Percentiles rank a stretch among this genome's conserved stretches.
Evolutionary conservation across 2,329 filamentous ascomycete genomes (phyloP).

Genomic region (Tetracladium maxilliforme): DNA sequence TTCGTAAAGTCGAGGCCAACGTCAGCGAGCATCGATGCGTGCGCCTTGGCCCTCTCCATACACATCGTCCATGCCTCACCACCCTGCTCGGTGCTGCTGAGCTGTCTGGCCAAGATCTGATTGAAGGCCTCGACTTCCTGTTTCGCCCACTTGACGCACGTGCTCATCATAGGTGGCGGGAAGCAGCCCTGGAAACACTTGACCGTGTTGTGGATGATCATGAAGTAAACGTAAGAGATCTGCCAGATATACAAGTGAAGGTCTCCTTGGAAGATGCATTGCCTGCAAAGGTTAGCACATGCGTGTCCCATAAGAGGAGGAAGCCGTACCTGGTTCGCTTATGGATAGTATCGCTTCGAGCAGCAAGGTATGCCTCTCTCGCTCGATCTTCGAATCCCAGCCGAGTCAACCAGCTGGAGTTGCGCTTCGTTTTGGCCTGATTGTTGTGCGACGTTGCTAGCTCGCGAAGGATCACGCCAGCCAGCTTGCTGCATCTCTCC

Average conservation of each 20-base stretch:
- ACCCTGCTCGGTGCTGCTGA: slow-evolving; percentile 72
- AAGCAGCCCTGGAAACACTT: slow-evolving; percentile 80
- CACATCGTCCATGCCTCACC: slow-evolving; percentile 70
- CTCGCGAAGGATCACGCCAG: slow-evolving; percentile 60
- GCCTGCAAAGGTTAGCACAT: slow-evolving; percentile 32
- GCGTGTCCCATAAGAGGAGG: slow-evolving; percentile 3
- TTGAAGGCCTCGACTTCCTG: slow-evolving; percentile 89
- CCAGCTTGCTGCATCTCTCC: slow-evolving; percentile 66
- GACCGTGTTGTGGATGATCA: slow-evolving; percentile 84
- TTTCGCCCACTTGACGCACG: slow-evolving; percentile 97
- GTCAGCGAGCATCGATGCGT: slow-evolving; percentile 66
- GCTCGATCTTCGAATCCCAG: slow-evolving; percentile 86
- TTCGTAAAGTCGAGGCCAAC: slow-evolving; percentile 85
- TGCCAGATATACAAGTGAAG: slow-evolving; percentile 90
- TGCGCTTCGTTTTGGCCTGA: slow-evolving; percentile 60
- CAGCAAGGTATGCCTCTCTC: slow-evolving; percentile 71
- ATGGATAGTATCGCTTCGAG: slow-evolving; percentile 63
- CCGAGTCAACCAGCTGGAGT: slow-evolving; percentile 71
- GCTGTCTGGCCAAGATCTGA: slow-evolving; percentile 61
- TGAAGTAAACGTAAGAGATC: slow-evolving; percentile 91
- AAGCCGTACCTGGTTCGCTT: slow-evolving; percentile 63
- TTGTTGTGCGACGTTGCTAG: slow-evolving; percentile 67
- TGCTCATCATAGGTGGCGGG: slow-evolving; percentile 74
- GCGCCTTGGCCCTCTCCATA: slow-evolving; percentile 65
- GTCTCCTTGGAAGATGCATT: slow-evolving; percentile 91